Percentiles rank a stretch among this genome's conserved stretches.
phyloP scores from a whole-genome alignment of 208 protist species.

The Tetramitus jugosus region DNA sequence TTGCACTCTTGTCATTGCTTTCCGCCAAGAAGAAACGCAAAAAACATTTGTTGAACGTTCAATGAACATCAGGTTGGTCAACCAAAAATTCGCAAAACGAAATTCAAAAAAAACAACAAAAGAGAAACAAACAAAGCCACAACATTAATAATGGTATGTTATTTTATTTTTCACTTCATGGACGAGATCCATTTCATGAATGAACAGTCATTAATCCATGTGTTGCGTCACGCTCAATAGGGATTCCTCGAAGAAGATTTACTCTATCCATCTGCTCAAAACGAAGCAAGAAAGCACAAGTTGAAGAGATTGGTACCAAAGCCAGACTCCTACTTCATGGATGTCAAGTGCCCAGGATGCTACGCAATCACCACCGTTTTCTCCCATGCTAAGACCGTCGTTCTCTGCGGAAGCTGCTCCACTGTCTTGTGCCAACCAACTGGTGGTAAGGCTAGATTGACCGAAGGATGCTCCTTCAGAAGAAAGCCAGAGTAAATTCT shows the following conservation, averaged over 20 bases:
- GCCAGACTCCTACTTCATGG: slow-evolving; percentile 99
- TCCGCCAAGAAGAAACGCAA: too few species aligned
- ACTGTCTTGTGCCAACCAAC: slow-evolving; percentile 93
- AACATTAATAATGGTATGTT: too few species aligned
- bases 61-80: too few species aligned
- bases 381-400: slow-evolving; percentile 91
- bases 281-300: slow-evolving; percentile 95
- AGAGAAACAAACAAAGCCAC: too few species aligned
- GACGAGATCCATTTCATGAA: too few species aligned
- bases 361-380: slow-evolving; percentile 91
- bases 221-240: too few species aligned
- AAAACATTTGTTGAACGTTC: too few species aligned
- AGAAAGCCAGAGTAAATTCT: slow-evolving; percentile 84
- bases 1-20: too few species aligned
- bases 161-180: too few species aligned
- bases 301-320: slow-evolving; percentile 96
- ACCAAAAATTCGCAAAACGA: too few species aligned
- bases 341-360: slow-evolving; percentile 97
- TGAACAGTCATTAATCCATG: too few species aligned
- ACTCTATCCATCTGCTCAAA: slow-evolving; percentile 83
- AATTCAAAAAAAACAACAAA: too few species aligned
- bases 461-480: slow-evolving; percentile 85
- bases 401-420: slow-evolving; percentile 89
- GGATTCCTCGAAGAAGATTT: slow-evolving; percentile 64
- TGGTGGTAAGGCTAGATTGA: slow-evolving; percentile 92